Evolutionary conservation across 768 basidiomycete genomes (phyloP).

Genomic region (Hygrophoropsis aurantiaca): DNA sequence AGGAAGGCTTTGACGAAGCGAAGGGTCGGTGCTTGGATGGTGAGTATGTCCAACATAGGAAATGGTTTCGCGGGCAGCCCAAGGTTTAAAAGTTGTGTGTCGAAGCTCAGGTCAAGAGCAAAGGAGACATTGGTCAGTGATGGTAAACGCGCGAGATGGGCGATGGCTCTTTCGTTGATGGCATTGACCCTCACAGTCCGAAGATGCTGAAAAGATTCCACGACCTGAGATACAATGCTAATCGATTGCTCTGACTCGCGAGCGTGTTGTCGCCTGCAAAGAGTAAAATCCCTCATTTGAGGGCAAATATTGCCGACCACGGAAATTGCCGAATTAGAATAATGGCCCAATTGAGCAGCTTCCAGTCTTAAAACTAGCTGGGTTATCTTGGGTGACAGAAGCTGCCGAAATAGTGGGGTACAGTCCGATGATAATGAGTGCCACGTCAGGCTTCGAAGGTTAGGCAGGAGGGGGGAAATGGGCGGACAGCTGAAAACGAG

Average conservation of each 20-base stretch:
- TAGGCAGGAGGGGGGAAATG: slow-evolving; percentile 19
- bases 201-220: slow-evolving; percentile 1
- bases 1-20: too few relatives aligned
- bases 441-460: slow-evolving; percentile 20
- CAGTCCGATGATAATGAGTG: slow-evolving; percentile 9
- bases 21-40: too few relatives aligned
- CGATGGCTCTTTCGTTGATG: slow-evolving; percentile 20
- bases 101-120: slow-evolving; percentile 13
- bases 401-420: slow-evolving; percentile 18
- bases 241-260: too few relatives aligned
- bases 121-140: slow-evolving; percentile 13
- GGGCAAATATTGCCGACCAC: slow-evolving; percentile 20
- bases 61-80: too few relatives aligned
- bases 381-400: slow-evolving; percentile 21
- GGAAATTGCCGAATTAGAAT: slow-evolving; percentile 18
- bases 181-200: neutral
- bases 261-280: too few relatives aligned
- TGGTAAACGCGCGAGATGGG: slow-evolving; percentile 22
- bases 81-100: neutral
- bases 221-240: neutral
- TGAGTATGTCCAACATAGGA: too few relatives aligned
- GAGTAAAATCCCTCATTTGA: slow-evolving; percentile 13
- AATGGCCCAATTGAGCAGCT: slow-evolving; percentile 8
- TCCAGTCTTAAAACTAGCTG: slow-evolving; percentile 7
- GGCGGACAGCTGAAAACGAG: too few relatives aligned